These are phyloP conservation scores for Ceratocystis lukuohia DNA, from an alignment of 2,329 filamentous ascomycete genomes.

Conservation along the genomic window DNA sequence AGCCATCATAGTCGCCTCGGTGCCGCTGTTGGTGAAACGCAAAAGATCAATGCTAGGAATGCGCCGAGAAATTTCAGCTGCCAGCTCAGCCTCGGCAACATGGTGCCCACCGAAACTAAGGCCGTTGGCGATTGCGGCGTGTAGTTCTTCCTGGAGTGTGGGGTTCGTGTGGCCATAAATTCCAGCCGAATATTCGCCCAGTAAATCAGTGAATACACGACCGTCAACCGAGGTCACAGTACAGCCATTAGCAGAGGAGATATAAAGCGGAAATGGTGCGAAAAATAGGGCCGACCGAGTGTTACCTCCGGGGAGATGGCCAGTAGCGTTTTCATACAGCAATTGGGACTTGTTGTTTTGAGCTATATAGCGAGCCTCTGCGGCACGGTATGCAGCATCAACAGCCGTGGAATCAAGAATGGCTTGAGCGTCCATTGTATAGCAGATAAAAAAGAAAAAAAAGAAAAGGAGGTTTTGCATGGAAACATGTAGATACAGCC, in stretches of 20 bases:
- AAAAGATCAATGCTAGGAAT: constrained; percentile 41
- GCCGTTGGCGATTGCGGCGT: constrained; percentile 34
- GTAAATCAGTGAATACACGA: constrained; percentile 40
- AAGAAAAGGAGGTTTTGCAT: not conserved
- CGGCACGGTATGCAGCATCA: constrained; percentile 16
- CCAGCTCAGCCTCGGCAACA: constrained; percentile 38
- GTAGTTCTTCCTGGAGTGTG: constrained; percentile 37
- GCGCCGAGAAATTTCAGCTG: constrained; percentile 37
- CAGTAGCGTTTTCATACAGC: not conserved
- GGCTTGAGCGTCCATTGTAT: not conserved
- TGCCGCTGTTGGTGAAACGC: constrained; percentile 52
- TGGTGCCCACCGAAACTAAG: constrained; percentile 43
- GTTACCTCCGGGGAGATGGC: constrained; percentile 32
- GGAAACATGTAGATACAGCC: not conserved
- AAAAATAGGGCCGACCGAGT: constrained; percentile 33
- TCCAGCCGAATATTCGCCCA: constrained; percentile 51
- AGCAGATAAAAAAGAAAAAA: not conserved
- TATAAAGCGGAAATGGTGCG: constrained; percentile 31
- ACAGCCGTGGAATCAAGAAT: constrained; percentile 14
- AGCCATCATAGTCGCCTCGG: constrained; percentile 50
- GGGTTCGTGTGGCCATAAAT: constrained; percentile 53
- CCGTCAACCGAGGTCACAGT: constrained; percentile 31
- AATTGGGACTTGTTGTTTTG: constrained; percentile 4
- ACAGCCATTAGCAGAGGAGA: constrained; percentile 18
- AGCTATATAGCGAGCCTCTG: constrained; percentile 8